Conservation (phyloP, 2,329 filamentous ascomycete species). For the Diatrype stigma region DNA sequence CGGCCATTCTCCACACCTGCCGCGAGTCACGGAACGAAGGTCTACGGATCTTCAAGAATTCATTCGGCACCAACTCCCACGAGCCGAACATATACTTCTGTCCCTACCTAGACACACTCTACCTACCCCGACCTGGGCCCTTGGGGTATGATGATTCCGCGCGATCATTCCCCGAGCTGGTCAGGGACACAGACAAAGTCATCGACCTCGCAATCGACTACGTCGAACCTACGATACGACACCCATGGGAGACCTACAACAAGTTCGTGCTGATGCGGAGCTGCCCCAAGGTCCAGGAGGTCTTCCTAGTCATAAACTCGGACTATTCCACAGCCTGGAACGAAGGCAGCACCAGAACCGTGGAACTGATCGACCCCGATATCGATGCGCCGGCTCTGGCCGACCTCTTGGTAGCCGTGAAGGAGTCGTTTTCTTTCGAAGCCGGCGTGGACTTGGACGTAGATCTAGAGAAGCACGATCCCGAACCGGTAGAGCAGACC, state of each 20-base stretch:
- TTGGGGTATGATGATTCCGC: slow-evolving; percentile 38
- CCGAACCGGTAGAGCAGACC: slow-evolving; percentile 16
- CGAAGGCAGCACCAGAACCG: slow-evolving; percentile 3
- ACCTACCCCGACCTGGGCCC: slow-evolving; percentile 34
- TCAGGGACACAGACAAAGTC: slow-evolving; percentile 31
- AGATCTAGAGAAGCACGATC: slow-evolving; percentile 15
- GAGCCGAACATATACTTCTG: slow-evolving; percentile 27
- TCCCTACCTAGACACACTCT: slow-evolving; percentile 30
- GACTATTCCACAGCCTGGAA: slow-evolving; percentile 7
- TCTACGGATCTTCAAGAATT: slow-evolving; percentile 32
- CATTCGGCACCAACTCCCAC: slow-evolving; percentile 30
- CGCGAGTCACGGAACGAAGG: slow-evolving; percentile 40
- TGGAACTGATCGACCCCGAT: slow-evolving; percentile 16
- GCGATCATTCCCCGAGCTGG: slow-evolving; percentile 36
- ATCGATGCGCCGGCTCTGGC: slow-evolving; percentile 16
- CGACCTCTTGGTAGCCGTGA: slow-evolving; percentile 23
- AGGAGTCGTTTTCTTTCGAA: slow-evolving; percentile 27
- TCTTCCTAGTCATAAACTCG: slow-evolving; percentile 30
- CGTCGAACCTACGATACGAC: slow-evolving; percentile 37
- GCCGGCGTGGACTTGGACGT: slow-evolving; percentile 20
- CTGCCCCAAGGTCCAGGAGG: slow-evolving; percentile 35
- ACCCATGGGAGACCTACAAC: slow-evolving; percentile 49
- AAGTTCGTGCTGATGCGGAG: slow-evolving; percentile 42
- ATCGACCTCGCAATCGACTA: slow-evolving; percentile 42
- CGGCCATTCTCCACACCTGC: slow-evolving; percentile 36